phyloP scores from a whole-genome alignment of 2,329 filamentous ascomycete species.

The Pestalotiopsis sp. region DNA sequence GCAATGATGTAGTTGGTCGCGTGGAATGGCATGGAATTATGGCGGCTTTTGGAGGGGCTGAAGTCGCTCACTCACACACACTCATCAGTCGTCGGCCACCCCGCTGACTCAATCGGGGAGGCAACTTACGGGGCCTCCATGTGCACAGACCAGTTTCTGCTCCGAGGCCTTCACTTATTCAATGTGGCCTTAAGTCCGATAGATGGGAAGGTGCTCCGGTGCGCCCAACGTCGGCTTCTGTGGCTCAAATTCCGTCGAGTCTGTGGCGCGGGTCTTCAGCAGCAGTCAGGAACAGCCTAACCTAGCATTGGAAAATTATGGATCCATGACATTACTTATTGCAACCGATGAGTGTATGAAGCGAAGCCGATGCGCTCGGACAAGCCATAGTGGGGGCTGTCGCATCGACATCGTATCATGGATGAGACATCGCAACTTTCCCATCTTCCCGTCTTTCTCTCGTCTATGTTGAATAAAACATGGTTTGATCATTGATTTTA shows the following conservation, averaged over 20 bases:
- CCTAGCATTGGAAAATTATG: neutral
- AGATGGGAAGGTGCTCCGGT: neutral
- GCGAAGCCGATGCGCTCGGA: neutral
- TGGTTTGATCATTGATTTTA: neutral
- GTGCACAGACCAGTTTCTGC: neutral
- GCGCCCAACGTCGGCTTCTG: neutral
- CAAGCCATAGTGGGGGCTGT: neutral
- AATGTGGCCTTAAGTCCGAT: neutral
- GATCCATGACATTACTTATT: neutral
- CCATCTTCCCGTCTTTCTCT: neutral
- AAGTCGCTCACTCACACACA: neutral
- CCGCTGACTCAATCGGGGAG: slow-evolving; percentile 33
- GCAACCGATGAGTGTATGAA: neutral
- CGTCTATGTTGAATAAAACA: neutral
- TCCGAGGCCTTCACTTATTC: neutral
- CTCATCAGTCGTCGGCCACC: slow-evolving; percentile 7
- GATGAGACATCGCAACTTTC: neutral
- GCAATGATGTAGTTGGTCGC: slow-evolving; percentile 13
- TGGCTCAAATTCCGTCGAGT: neutral
- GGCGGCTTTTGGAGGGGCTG: slow-evolving; percentile 25
- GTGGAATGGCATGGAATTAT: slow-evolving; percentile 33
- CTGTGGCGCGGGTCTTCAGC: too few relatives aligned
- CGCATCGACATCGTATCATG: neutral
- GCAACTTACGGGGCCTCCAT: neutral
- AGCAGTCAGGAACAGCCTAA: too few relatives aligned